Evolutionary conservation across 2,329 filamentous ascomycete genomes (phyloP).

Genomic region (Fusarium albosuccineum): DNA sequence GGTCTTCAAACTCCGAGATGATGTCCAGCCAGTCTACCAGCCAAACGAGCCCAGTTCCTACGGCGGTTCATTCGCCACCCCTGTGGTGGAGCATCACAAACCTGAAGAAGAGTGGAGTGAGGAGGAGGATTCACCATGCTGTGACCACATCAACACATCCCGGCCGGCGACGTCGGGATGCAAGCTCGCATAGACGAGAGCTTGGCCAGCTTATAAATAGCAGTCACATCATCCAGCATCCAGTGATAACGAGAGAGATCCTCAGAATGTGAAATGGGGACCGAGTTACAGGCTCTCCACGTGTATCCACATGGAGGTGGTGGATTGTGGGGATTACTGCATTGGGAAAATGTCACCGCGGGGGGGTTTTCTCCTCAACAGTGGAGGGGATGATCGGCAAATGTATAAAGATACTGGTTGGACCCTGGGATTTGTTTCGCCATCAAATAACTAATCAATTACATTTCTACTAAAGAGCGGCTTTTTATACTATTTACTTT

Average conservation of each 20-base stretch:
- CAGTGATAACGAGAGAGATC: not conserved
- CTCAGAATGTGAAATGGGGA: not conserved
- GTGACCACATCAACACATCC: not conserved
- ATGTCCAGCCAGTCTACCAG: conserved; percentile 20
- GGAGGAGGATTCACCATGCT: not conserved
- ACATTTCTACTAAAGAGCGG: not conserved
- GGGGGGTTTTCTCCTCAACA: not conserved
- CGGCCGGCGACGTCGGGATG: conserved; percentile 6
- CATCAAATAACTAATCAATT: not conserved
- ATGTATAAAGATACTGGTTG: not conserved
- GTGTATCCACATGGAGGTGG: not conserved
- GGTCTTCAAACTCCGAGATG: conserved; percentile 2
- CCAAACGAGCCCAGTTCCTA: conserved; percentile 3
- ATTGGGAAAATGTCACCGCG: not conserved
- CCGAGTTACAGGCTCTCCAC: conserved; percentile 5
- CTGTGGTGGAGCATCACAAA: not conserved
- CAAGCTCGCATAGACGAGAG: not conserved
- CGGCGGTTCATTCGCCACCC: conserved; percentile 18
- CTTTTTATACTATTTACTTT: no score
- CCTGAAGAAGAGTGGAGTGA: not conserved
- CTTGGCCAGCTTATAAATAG: no score
- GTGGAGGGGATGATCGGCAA: not conserved
- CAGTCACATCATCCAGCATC: not conserved
- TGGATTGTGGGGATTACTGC: not conserved
- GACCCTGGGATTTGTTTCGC: no score